Evolutionary conservation across 139 green algal genomes (phyloP), one percentile per base, ranked within the genome.

Genomic region (Chlamydomonas sphaeroides): DNA sequence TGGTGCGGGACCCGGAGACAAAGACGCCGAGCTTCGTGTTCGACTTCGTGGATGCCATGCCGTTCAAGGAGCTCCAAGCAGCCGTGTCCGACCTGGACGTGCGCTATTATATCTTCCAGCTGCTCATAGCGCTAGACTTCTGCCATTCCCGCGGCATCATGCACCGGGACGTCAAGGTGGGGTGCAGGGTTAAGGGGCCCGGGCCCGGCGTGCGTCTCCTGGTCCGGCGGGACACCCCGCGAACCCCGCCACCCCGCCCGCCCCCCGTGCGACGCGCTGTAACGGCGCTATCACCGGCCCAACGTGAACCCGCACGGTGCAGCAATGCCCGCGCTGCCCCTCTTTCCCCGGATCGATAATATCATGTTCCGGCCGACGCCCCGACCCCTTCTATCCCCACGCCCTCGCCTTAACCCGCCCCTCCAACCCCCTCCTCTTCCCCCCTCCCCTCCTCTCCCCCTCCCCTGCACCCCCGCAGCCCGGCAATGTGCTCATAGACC

Each of bases 1-100:
- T 98, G 45, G 95, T 99, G 61, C 91, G 97, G 0, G 97, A 99
- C 83, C 93, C 93, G 17, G 92, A 98, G 71, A 96, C 92, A 42
- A 98, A 98, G 83, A 99, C 97, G 32, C 97, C 97, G 26, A 95
- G 88, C 84, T 95, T 99, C 28, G 90, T 99, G 17, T 99, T 99
- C 79, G 97, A 99, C 87, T 79, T 87, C 25, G 89, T 93, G 33
- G 95, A 97, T 86, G 96, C 96, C 68, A 84, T 79, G 35, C 73
- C 79, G 11, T 90, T 91, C 72, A 89, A 81, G 84, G 93, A 98
- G 57, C 89, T 99, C 65, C 98, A 99, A 84, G 92, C 95, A 25
- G 95, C 93, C 5, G 90, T 99, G 21, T 92, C 89, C 0, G 97
- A 99, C 91, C 88, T 95, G 33, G 97, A 99, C 86, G 95, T 99